phyloP scores from a whole-genome alignment of 805 yeast species.

The Zygosaccharomyces lentus region DNA sequence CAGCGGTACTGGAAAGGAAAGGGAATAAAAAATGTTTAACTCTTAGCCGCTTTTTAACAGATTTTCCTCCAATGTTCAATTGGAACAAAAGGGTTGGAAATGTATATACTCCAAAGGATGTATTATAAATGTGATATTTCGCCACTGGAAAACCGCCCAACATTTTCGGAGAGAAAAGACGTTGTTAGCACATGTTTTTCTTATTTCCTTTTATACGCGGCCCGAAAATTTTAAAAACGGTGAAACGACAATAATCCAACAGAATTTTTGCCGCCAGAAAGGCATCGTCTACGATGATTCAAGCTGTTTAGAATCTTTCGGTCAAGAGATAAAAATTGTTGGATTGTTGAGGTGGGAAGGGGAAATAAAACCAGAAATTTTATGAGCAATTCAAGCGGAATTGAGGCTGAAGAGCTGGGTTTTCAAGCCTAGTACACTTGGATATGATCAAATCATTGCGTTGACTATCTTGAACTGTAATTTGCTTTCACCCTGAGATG shows the following conservation, averaged over 20 bases:
- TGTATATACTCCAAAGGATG: not conserved
- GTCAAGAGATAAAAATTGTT: not conserved
- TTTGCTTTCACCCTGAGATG: too few species aligned
- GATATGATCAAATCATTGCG: too few species aligned
- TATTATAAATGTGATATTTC: not conserved
- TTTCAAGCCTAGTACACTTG: not conserved
- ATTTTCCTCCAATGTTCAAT: slow-evolving; percentile 5
- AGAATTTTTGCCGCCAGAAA: slow-evolving; percentile 6
- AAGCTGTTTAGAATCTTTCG: not conserved
- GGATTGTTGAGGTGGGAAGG: slow-evolving; percentile 4
- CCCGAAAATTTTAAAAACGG: slow-evolving; percentile 5
- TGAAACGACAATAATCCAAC: slow-evolving; percentile 5
- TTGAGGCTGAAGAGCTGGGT: not conserved
- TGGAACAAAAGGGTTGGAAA: not conserved
- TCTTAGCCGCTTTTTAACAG: slow-evolving; percentile 4
- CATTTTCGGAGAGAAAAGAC: not conserved
- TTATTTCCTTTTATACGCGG: slow-evolving; percentile 6
- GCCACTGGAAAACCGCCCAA: slow-evolving; percentile 8
- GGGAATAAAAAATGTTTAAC: not conserved
- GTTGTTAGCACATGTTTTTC: slow-evolving; percentile 6
- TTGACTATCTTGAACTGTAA: too few species aligned
- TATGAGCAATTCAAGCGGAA: not conserved
- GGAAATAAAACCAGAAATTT: not conserved
- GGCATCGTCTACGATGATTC: not conserved
- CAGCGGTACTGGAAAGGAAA: slow-evolving; percentile 1